These are phyloP conservation scores for Fusarium liriodendri DNA, from an alignment of 2,329 filamentous ascomycete species.

Conservation along the genomic window DNA sequence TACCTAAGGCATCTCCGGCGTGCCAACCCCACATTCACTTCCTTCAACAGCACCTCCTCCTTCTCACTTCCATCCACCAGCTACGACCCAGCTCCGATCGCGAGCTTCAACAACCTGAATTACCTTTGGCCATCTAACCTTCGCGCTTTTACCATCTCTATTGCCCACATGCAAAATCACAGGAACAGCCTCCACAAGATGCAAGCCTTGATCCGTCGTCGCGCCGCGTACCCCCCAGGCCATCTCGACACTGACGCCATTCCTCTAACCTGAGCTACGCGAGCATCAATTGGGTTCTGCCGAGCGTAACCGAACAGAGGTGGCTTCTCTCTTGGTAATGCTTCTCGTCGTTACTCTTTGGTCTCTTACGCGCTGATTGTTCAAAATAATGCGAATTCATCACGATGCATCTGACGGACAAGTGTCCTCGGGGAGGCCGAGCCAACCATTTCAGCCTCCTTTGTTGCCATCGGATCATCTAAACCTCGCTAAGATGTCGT, in stretches of 20 bases:
- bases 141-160: neutral
- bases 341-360: neutral
- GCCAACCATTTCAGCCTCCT: neutral
- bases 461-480: neutral
- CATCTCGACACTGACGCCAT: neutral
- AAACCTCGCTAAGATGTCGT: neutral
- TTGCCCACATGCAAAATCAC: neutral
- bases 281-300: neutral
- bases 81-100: neutral
- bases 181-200: neutral
- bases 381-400: neutral
- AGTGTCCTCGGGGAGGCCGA: slow-evolving; percentile 14
- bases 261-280: neutral
- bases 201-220: neutral
- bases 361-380: neutral
- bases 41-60: neutral
- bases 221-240: neutral
- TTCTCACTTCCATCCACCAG: neutral
- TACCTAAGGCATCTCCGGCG: neutral
- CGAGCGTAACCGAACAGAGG: neutral
- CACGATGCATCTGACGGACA: neutral
- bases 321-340: neutral
- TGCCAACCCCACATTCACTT: neutral
- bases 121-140: neutral
- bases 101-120: neutral